Evolutionary conservation across 345 rosid species (phyloP), one percentile per base, ranked within the genome.

Genomic region (Aegle marmelos): DNA sequence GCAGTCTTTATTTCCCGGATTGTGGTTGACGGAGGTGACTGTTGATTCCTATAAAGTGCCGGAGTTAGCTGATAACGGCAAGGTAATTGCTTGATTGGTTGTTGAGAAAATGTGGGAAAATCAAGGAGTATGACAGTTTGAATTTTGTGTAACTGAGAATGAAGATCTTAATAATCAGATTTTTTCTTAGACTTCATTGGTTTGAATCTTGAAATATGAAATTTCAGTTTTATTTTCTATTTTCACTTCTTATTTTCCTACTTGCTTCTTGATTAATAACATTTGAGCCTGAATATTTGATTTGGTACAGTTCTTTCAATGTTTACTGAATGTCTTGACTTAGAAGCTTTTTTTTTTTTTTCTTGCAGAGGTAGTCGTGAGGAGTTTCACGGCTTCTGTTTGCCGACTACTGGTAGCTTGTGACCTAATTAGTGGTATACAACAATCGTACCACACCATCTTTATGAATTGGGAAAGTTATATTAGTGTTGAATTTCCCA

Each of bases 1-100:
- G 82, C 88, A 95, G 99, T 24, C 77, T 72, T 79, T 91, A 79
- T 78, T 83, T 80, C 96, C 97, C 1, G 99, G 94, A 36, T 79
- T 74, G 39, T 93, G 96, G 96, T 79, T 93, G 76, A 69, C 85
- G 79, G 93, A 92, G 76, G 89, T 92, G 31, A 85, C 89, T 1
- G 81, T 65, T 68, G 97, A 92, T 76, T 50, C 85, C 0, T 95
- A 95, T 86, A 86, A 89, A 77, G 94, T 92, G n/a, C 85, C 88
- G 16, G 97, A 92, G 68, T 2, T 53, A 0, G 83, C 85, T 1
- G 93, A 85, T 11, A 87, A 76, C 56, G 84, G 81, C 25, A 89
- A 92, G 93, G 98, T 90, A 87, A 62, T 68, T 54, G 31, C 53
- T 66, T 70, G 71, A 58, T 56, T 39, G 73, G 66, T 65, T 79